phyloP scores from a whole-genome alignment of 495 filamentous ascomycete species.

The Haplographium delicatum region DNA sequence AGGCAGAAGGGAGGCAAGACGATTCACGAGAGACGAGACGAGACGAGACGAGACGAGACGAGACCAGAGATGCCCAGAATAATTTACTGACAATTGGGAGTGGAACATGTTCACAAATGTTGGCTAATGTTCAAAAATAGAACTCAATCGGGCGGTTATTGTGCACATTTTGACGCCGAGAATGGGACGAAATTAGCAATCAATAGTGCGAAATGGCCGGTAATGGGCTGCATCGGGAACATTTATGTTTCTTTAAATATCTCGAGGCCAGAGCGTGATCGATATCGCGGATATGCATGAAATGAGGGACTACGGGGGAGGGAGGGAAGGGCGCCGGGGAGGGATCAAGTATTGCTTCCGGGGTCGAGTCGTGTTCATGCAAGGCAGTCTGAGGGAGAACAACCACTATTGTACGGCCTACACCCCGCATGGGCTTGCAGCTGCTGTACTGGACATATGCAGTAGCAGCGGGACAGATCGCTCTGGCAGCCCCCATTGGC shows the following conservation, averaged over 20 bases:
- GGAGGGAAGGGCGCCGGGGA: too few relatives aligned
- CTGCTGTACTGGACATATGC: neutral
- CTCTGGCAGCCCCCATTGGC: too few relatives aligned
- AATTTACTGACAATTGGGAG: slow-evolving; percentile 20
- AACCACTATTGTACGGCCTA: neutral
- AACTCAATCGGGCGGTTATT: slow-evolving; percentile 23
- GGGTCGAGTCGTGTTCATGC: too few relatives aligned
- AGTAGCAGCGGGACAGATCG: too few relatives aligned
- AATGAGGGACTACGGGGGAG: too few relatives aligned
- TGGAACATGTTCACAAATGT: too few relatives aligned
- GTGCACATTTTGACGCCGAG: neutral
- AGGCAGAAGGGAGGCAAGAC: too few relatives aligned
- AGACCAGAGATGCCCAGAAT: slow-evolving; percentile 3
- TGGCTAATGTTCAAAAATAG: slow-evolving; percentile 18
- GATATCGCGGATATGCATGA: neutral
- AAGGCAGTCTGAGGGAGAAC: neutral
- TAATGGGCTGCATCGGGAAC: slow-evolving; percentile 11
- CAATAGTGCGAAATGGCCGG: slow-evolving; percentile 10
- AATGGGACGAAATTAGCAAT: slow-evolving; percentile 21
- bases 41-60: neutral
- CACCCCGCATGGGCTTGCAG: too few relatives aligned
- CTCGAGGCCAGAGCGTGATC: neutral
- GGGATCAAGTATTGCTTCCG: too few relatives aligned
- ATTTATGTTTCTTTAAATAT: slow-evolving; percentile 26
- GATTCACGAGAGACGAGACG: too few relatives aligned